phyloP scores from a whole-genome alignment of 192 early-diverging fungal species.

The Umbelopsis ramanniana region DNA sequence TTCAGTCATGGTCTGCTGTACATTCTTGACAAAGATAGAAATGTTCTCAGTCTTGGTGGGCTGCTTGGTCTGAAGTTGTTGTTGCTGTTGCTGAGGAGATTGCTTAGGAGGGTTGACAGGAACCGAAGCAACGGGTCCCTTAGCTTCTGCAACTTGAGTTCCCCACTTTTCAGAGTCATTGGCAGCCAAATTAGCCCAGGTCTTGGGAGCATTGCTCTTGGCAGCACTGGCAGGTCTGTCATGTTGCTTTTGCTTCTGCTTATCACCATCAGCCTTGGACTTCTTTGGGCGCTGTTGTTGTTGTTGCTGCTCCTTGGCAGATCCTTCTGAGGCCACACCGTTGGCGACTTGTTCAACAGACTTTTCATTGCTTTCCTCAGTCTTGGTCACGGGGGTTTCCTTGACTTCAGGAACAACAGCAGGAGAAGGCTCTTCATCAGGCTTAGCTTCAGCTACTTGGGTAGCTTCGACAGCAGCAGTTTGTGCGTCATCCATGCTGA shows the following conservation, averaged over 20 bases:
- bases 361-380: slow-evolving; percentile 19
- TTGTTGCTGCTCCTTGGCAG: slow-evolving; percentile 16
- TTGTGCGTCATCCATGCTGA: slow-evolving; percentile 17
- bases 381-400: slow-evolving; percentile 45
- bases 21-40: slow-evolving; percentile 45
- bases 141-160: slow-evolving; percentile 25
- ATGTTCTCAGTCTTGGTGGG: not conserved
- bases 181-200: slow-evolving; percentile 81
- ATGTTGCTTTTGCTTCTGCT: slow-evolving; percentile 43
- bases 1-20: slow-evolving; percentile 36
- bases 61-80: slow-evolving; percentile 12
- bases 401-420: slow-evolving; percentile 33
- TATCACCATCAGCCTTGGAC: slow-evolving; percentile 43
- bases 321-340: slow-evolving; percentile 17
- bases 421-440: slow-evolving; percentile 16
- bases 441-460: slow-evolving; percentile 14
- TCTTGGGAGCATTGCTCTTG: slow-evolving; percentile 58
- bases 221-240: slow-evolving; percentile 38
- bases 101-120: slow-evolving; percentile 12
- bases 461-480: slow-evolving; percentile 21
- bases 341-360: slow-evolving; percentile 31
- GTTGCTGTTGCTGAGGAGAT: slow-evolving; percentile 11
- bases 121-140: slow-evolving; percentile 18
- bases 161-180: slow-evolving; percentile 42
- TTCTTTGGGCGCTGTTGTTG: slow-evolving; percentile 30